Evolutionary conservation across 768 basidiomycete genomes (phyloP).

Genomic region (Termitomyces bulborhizus): DNA sequence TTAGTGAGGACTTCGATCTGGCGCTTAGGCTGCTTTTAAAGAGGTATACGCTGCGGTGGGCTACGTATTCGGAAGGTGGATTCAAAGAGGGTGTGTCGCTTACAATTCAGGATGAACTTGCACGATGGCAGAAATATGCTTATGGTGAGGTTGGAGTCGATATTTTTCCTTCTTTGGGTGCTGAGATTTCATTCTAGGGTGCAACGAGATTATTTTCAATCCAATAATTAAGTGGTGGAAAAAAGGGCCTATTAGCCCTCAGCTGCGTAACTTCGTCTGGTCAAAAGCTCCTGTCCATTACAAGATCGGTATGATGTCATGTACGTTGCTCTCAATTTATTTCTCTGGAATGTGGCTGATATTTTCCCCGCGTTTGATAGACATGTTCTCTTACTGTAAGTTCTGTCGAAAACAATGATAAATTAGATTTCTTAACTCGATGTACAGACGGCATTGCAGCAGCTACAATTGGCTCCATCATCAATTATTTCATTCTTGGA

Average conservation of each 20-base stretch:
- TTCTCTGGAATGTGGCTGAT: background rate
- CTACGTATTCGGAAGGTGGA: constrained; percentile 76
- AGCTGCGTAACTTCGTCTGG: constrained; percentile 72
- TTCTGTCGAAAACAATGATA: constrained; percentile 8
- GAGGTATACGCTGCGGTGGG: constrained; percentile 75
- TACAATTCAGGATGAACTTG: constrained; percentile 83
- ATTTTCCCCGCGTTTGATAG: constrained; percentile 13
- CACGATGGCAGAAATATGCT: constrained; percentile 81
- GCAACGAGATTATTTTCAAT: constrained; percentile 80
- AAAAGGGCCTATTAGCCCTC: constrained; percentile 71
- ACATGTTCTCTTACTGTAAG: constrained; percentile 45
- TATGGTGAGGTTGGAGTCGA: constrained; percentile 30
- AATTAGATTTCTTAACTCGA: background rate
- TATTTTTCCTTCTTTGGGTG: background rate
- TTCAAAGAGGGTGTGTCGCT: constrained; percentile 90
- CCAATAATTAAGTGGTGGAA: constrained; percentile 74
- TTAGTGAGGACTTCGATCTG: constrained; percentile 79
- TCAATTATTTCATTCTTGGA: constrained; percentile 76
- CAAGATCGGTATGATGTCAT: constrained; percentile 76
- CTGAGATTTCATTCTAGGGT: constrained; percentile 27
- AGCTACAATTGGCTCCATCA: constrained; percentile 53
- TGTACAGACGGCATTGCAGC: constrained; percentile 57
- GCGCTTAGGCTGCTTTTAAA: constrained; percentile 62
- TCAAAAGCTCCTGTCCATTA: constrained; percentile 72
- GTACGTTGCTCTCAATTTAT: constrained; percentile 25